These are phyloP conservation scores for Pythium periplocum DNA, from an alignment of 352 stramenopile species.

Conservation along the genomic window DNA sequence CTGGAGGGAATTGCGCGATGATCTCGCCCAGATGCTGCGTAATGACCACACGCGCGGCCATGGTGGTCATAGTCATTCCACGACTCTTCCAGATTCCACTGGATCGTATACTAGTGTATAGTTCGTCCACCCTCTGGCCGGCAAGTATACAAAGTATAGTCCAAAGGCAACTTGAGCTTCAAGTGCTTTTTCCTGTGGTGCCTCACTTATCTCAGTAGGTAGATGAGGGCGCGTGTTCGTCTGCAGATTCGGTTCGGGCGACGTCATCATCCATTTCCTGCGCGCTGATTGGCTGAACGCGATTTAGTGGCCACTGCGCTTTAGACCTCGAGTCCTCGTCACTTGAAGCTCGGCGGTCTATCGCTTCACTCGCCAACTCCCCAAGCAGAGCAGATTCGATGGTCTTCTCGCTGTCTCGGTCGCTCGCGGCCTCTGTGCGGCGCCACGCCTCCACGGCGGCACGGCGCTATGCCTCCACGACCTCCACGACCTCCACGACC, in stretches of 20 bases:
- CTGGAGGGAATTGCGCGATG: slow-evolving; percentile 17
- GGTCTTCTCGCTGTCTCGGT: background rate
- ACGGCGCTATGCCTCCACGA: slow-evolving; percentile 4
- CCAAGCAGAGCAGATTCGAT: too few species aligned
- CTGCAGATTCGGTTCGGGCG: slow-evolving; percentile 10
- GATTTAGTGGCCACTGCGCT: too few species aligned
- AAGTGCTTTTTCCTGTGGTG: slow-evolving; percentile 2
- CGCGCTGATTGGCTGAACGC: slow-evolving; percentile 7
- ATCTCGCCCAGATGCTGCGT: slow-evolving; percentile 11
- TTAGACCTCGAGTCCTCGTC: too few species aligned
- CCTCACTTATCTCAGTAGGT: too few species aligned
- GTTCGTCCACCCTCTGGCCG: too few species aligned
- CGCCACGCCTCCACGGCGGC: slow-evolving; percentile 4
- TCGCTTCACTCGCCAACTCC: too few species aligned
- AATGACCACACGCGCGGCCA: slow-evolving; percentile 11
- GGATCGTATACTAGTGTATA: too few species aligned
- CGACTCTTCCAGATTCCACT: too few species aligned
- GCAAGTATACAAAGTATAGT: too few species aligned
- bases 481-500: slow-evolving; percentile 4
- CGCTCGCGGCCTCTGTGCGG: slow-evolving; percentile 4
- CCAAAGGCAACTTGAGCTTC: slow-evolving; percentile 1
- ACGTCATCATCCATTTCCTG: too few species aligned
- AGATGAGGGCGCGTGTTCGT: slow-evolving; percentile 3
- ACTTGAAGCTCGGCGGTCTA: too few species aligned
- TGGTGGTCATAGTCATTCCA: too few species aligned